Evolutionary conservation across 2,329 filamentous ascomycete genomes (phyloP).

Genomic region (Trichoderma sp.): DNA sequence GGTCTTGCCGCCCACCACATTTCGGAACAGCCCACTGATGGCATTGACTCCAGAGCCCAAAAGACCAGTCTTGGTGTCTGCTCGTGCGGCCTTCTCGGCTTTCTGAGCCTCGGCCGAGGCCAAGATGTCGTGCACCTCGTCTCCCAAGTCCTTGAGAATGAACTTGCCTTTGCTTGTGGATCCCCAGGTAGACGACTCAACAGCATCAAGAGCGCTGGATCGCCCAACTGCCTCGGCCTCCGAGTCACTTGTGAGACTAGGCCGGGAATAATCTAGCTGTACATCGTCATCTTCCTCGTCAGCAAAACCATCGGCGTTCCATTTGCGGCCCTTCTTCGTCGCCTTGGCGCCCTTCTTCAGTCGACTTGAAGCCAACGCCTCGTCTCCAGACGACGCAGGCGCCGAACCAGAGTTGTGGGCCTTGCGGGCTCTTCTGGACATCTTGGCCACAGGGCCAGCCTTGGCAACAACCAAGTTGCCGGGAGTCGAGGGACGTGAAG

Average conservation of each 20-base stretch:
- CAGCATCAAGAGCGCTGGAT: constrained; percentile 64
- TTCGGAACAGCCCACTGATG: constrained; percentile 85
- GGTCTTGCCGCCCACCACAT: constrained; percentile 91
- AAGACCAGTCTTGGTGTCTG: constrained; percentile 58
- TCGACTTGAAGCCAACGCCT: constrained; percentile 57
- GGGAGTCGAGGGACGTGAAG: constrained; percentile 78
- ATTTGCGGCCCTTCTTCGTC: constrained; percentile 90
- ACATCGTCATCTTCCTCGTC: constrained; percentile 73
- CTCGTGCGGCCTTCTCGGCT: constrained; percentile 42
- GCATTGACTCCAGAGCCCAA: constrained; percentile 78
- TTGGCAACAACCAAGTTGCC: constrained; percentile 68
- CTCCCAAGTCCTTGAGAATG: constrained; percentile 86
- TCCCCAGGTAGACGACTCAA: constrained; percentile 81
- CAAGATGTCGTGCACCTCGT: constrained; percentile 89
- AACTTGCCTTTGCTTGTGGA: constrained; percentile 87
- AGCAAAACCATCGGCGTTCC: constrained; percentile 85
- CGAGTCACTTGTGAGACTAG: constrained; percentile 53
- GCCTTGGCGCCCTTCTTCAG: constrained; percentile 53
- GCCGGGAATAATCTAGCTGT: constrained; percentile 84
- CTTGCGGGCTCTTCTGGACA: constrained; percentile 76
- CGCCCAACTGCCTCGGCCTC: constrained; percentile 50
- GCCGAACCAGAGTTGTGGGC: constrained; percentile 64
- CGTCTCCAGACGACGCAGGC: constrained; percentile 79
- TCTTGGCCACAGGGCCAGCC: constrained; percentile 69
- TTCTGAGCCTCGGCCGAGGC: constrained; percentile 72